Conservation (phyloP, 108 stramenopile genomes). For the Stephanodiscus triporus region DNA sequence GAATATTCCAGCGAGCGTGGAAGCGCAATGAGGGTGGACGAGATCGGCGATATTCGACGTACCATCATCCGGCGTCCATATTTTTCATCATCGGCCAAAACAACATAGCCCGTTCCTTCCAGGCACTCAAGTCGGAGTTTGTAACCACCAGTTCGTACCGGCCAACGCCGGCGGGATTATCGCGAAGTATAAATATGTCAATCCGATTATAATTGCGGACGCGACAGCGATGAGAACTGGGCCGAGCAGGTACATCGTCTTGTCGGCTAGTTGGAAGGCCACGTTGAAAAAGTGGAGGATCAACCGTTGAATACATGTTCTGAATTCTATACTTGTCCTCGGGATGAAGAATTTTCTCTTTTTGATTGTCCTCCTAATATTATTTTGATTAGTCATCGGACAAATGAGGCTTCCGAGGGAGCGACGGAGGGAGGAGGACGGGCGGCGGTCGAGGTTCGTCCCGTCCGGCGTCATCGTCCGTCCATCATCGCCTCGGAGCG, state of each 20-base stretch:
- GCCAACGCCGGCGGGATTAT: constrained; percentile 76
- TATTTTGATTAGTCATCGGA: neutral
- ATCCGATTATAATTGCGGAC: constrained; percentile 58
- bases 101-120: constrained; percentile 12
- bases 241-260: constrained; percentile 66
- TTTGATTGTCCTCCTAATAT: constrained; percentile 9
- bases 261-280: constrained; percentile 45
- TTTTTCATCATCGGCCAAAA: neutral
- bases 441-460: too few species aligned
- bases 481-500: too few species aligned
- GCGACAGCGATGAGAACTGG: constrained; percentile 79
- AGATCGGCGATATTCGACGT: constrained; percentile 15
- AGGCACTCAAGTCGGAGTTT: constrained; percentile 10
- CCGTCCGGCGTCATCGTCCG: too few species aligned
- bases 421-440: too few species aligned
- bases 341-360: constrained; percentile 8
- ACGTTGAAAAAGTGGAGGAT: constrained; percentile 23
- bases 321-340: constrained; percentile 24
- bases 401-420: neutral
- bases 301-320: constrained; percentile 24
- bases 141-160: constrained; percentile 48
- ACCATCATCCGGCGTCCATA: constrained; percentile 12
- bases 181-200: constrained; percentile 62
- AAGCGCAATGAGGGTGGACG: constrained; percentile 38
- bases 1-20: constrained; percentile 24